Conservation (phyloP, 164 flowering plant genomes). For the Litsea cubeba region DNA sequence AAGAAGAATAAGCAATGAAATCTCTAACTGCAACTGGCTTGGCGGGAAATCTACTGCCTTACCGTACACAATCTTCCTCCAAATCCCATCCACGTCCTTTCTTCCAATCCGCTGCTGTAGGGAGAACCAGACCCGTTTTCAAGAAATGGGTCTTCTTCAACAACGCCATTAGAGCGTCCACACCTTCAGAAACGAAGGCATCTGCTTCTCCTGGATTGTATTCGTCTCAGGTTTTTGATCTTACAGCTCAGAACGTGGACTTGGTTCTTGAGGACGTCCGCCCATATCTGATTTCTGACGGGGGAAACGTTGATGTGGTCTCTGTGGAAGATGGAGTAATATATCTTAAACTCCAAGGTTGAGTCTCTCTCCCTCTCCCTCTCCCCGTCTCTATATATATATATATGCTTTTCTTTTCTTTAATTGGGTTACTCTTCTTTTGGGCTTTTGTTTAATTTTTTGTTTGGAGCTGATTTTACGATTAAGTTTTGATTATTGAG, state of each 20-base stretch:
- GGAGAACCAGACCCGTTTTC: slow-evolving; percentile 1
- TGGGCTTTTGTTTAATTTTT: not conserved
- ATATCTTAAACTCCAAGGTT: slow-evolving; percentile 79
- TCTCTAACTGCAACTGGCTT: slow-evolving; percentile 23
- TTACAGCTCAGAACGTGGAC: slow-evolving; percentile 70
- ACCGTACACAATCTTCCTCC: not conserved
- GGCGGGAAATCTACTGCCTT: slow-evolving; percentile 1
- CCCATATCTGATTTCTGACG: slow-evolving; percentile 89
- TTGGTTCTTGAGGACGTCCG: slow-evolving; percentile 85
- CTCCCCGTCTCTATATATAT: too few species aligned
- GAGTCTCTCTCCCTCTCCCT: not conserved
- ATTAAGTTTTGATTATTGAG: not conserved
- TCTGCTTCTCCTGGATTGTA: slow-evolving; percentile 63
- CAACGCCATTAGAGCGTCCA: slow-evolving; percentile 19
- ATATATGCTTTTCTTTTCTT: not conserved
- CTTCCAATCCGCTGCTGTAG: not conserved
- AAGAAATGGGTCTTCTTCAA: slow-evolving; percentile 11
- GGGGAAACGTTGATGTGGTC: slow-evolving; percentile 92
- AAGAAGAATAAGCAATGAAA: slow-evolving; percentile 16
- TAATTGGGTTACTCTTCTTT: not conserved
- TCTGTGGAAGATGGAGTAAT: slow-evolving; percentile 85
- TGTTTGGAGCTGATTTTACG: not conserved
- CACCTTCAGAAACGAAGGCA: slow-evolving; percentile 16
- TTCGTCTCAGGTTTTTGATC: slow-evolving; percentile 65
- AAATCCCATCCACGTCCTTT: slow-evolving; percentile 6